These are phyloP conservation scores for Nicotiana undulata DNA, from an alignment of 257 asterid species.

Conservation along the genomic window DNA sequence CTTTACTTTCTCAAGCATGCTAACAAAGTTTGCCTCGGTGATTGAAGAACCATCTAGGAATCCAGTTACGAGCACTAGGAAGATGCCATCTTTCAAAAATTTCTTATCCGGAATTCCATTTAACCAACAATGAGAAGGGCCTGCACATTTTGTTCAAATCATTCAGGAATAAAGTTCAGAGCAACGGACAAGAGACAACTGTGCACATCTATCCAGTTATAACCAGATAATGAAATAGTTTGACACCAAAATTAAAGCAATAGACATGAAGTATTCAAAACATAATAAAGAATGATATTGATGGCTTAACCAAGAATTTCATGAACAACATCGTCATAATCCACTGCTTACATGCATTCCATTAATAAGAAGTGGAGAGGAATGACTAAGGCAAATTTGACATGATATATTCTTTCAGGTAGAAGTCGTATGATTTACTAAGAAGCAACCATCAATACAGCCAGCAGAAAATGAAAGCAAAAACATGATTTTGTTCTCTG, in stretches of 20 bases:
- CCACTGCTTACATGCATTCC: neutral
- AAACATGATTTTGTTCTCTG: neutral
- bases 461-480: neutral
- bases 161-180: conserved; percentile 10
- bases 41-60: conserved; percentile 28
- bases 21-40: conserved; percentile 29
- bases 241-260: neutral
- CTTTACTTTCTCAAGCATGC: conserved; percentile 55
- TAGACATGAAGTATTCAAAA: neutral
- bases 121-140: conserved; percentile 68
- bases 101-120: conserved; percentile 31
- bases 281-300: neutral
- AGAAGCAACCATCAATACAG: neutral
- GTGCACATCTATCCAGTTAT: neutral
- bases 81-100: conserved; percentile 38
- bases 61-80: conserved; percentile 48
- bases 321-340: neutral
- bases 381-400: neutral
- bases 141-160: conserved; percentile 32
- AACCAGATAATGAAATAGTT: neutral
- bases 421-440: neutral
- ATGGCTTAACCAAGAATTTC: neutral
- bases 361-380: neutral
- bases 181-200: neutral
- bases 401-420: neutral